Base-by-base conservation (phyloP, 345 rosid genomes). In the Erodium maritimum region DNA sequence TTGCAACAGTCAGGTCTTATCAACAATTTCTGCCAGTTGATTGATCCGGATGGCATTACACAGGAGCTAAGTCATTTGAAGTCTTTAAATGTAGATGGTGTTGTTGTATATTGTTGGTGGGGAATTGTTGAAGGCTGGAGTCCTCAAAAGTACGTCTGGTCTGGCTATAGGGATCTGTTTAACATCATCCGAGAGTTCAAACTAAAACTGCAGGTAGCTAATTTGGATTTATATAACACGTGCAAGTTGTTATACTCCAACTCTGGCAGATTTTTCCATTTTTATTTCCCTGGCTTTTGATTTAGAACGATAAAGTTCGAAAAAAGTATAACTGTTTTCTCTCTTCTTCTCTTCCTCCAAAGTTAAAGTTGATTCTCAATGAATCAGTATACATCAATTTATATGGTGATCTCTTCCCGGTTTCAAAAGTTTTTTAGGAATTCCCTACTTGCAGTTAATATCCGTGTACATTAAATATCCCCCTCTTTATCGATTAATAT, bases 51-150 rank as follows among this genome's bases (percentile, higher is more conserved):
- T 57, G 85, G 79, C 57, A 60, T 81, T 61, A 77, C 82, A 57
- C 90, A 80, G 65, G 96, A 88, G 77, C 64, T 91, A 50, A 82
- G 78, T 71, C 80, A 74, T 65, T 70, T 91, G 76, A 84, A 82
- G 73, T 85, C 95, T 17, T 65, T 86, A 67, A 80, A 79, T 65
- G 83, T 84, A 5, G 95, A 86, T 80, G 96, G 98, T 52, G 80
- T 88, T 23, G 67, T 68, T 24, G 82, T 91, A 68, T 85, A 86
- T 73, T 91, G 98, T 78, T 91, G 98, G 98, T 88, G 98, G 98
- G 98, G 95, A 56, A 81, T 88, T 58, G 87, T 86, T 66, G 98
- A 91, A 79, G 81, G 82, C 12, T 91, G 98, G 98, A 82, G 63
- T 60, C 98, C 98, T 50, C 91, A 82, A 76, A 88, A 88, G 52